phyloP scores from a whole-genome alignment of 495 filamentous ascomycete genomes.

The Oleoguttula mirabilis region DNA sequence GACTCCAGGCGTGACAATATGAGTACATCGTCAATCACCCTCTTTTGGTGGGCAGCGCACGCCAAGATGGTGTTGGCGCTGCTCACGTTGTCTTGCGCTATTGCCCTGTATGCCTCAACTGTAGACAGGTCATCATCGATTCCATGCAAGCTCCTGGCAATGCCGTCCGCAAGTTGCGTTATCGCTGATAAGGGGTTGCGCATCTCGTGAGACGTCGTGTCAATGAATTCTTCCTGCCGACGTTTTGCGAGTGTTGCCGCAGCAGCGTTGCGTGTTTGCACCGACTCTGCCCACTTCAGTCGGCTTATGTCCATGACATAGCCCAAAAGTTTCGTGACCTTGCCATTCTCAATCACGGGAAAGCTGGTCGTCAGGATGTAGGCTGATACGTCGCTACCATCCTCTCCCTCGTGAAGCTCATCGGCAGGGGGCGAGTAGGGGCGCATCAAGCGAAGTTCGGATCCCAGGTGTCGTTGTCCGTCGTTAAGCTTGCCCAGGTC shows the following conservation, averaged over 20 bases:
- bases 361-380: neutral
- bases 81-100: conserved; percentile 13
- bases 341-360: conserved; percentile 8
- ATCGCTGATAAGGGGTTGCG: conserved; percentile 25
- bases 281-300: conserved; percentile 16
- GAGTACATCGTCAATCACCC: conserved; percentile 25
- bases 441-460: conserved; percentile 1
- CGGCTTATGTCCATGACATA: conserved; percentile 12
- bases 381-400: neutral
- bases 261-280: conserved; percentile 17
- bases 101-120: neutral
- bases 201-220: conserved; percentile 26
- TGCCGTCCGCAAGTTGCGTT: conserved; percentile 24
- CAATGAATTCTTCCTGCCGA: conserved; percentile 25
- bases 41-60: conserved; percentile 23
- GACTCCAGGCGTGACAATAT: conserved; percentile 26
- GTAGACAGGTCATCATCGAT: neutral
- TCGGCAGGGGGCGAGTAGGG: conserved; percentile 1
- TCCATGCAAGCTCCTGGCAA: neutral
- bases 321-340: conserved; percentile 9
- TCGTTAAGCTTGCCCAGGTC: neutral
- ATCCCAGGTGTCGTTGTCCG: neutral
- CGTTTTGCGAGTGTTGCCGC: conserved; percentile 20
- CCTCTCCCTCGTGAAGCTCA: neutral
- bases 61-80: conserved; percentile 22